A percentile compares a stretch with the other conserved stretches of the same genome.
Evolutionary conservation across 2,329 filamentous ascomycete species (phyloP).

Genomic region (Calonectria crousiana): DNA sequence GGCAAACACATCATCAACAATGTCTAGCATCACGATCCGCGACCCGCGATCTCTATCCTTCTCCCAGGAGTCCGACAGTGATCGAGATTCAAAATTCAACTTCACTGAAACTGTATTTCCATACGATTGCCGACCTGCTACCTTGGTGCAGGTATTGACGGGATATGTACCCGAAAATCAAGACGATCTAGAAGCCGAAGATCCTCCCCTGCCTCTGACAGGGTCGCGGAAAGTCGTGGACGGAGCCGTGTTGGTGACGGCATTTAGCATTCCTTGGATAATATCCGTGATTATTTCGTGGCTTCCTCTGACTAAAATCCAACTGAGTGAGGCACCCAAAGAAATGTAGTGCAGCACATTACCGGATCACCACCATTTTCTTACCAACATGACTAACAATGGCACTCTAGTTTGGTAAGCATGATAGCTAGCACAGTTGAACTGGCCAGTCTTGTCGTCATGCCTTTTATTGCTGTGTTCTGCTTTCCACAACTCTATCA

Average conservation of each 20-base stretch:
- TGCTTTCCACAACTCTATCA: background rate
- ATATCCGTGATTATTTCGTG: background rate
- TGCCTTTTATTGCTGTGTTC: background rate
- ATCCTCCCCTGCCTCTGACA: background rate
- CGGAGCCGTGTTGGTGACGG: background rate
- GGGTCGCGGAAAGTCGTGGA: background rate
- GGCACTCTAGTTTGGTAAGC: background rate
- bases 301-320: background rate
- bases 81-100: background rate
- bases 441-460: background rate
- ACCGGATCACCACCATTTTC: background rate
- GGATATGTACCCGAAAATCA: background rate
- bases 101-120: background rate
- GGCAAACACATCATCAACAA: background rate
- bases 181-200: background rate
- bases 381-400: background rate
- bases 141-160: background rate
- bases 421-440: background rate
- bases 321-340: background rate
- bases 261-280: background rate
- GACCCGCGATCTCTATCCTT: background rate
- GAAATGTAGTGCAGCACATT: background rate
- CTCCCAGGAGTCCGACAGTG: background rate
- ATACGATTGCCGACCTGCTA: background rate
- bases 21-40: background rate